Evolutionary conservation across 352 stramenopile genomes (phyloP).

Genomic region (Globisporangium canariense): DNA sequence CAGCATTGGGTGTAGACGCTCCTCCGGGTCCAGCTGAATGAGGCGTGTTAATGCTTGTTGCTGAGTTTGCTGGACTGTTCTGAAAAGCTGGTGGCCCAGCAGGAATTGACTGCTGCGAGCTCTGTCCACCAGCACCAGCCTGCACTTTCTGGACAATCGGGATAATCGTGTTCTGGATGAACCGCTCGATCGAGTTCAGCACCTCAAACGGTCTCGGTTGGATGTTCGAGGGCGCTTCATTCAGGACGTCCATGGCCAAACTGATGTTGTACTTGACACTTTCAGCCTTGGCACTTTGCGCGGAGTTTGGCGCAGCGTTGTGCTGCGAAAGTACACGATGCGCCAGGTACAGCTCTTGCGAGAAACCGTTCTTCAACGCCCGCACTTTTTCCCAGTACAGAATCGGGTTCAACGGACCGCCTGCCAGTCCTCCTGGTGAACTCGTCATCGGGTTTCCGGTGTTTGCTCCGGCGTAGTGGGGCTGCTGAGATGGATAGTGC

Average conservation of each 20-base stretch:
- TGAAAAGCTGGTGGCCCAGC: background rate
- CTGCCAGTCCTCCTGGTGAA: slow-evolving; percentile 11
- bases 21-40: background rate
- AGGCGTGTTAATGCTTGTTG: background rate
- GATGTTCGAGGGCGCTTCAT: slow-evolving; percentile 34
- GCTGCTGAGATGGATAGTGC: slow-evolving; percentile 21
- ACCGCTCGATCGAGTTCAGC: slow-evolving; percentile 75
- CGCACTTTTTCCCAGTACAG: slow-evolving; percentile 80
- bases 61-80: slow-evolving; percentile 3
- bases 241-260: slow-evolving; percentile 64
- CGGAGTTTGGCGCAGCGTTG: slow-evolving; percentile 49
- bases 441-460: slow-evolving; percentile 17
- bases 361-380: slow-evolving; percentile 43
- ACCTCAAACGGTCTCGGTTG: slow-evolving; percentile 67
- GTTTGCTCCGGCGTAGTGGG: slow-evolving; percentile 19
- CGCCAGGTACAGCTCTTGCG: slow-evolving; percentile 49
- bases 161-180: slow-evolving; percentile 74
- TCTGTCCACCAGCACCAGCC: slow-evolving; percentile 11
- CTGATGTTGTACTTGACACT: slow-evolving; percentile 82
- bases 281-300: slow-evolving; percentile 68
- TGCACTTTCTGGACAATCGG: slow-evolving; percentile 73
- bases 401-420: slow-evolving; percentile 26
- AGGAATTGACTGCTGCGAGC: slow-evolving; percentile 11
- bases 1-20: background rate
- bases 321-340: slow-evolving; percentile 68